Conservation (phyloP, 1,284 basidiomycete species). For the Leccinum angustisporum region DNA sequence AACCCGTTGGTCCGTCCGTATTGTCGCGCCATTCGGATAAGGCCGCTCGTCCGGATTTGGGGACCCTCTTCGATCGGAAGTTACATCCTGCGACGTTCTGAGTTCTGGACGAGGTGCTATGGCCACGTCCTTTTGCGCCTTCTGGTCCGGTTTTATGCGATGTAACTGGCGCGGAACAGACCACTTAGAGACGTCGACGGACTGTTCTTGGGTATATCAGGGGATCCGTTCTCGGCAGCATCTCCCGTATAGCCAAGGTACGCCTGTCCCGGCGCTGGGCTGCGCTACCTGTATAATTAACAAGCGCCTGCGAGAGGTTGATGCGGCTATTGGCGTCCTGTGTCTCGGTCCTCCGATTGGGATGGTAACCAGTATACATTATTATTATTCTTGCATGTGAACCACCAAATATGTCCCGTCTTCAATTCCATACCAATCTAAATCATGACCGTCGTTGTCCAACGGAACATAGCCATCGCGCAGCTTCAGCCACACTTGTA, state of each 20-base stretch:
- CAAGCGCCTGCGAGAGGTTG: conserved; percentile 5
- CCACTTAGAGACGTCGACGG: neutral
- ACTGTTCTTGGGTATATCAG: conserved; percentile 6
- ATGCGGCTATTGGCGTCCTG: conserved; percentile 15
- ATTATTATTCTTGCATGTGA: conserved; percentile 22
- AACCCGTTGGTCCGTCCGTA: conserved; percentile 36
- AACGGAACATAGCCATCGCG: conserved; percentile 49
- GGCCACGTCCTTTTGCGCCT: conserved; percentile 6
- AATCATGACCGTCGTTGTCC: conserved; percentile 48
- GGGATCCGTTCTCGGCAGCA: conserved; percentile 5
- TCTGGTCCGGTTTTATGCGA: conserved; percentile 16
- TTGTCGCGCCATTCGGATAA: conserved; percentile 34
- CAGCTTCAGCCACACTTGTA: conserved; percentile 57
- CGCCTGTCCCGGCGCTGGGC: conserved; percentile 5
- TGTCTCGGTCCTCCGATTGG: conserved; percentile 5
- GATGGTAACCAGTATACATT: conserved; percentile 1
- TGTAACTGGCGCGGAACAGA: conserved; percentile 8
- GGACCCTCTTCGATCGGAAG: conserved; percentile 22
- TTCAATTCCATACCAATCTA: conserved; percentile 73
- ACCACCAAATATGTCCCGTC: conserved; percentile 52
- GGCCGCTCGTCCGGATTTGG: conserved; percentile 31
- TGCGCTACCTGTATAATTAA: conserved; percentile 9
- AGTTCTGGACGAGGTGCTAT: conserved; percentile 21
- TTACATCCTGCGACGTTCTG: conserved; percentile 13
- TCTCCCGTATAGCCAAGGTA: conserved; percentile 20